Percentiles rank a stretch among this genome's conserved stretches.
These are phyloP conservation scores for Basidiobolus meristosporus DNA, from an alignment of 371 early-diverging fungal genomes.

Conservation along the genomic window DNA sequence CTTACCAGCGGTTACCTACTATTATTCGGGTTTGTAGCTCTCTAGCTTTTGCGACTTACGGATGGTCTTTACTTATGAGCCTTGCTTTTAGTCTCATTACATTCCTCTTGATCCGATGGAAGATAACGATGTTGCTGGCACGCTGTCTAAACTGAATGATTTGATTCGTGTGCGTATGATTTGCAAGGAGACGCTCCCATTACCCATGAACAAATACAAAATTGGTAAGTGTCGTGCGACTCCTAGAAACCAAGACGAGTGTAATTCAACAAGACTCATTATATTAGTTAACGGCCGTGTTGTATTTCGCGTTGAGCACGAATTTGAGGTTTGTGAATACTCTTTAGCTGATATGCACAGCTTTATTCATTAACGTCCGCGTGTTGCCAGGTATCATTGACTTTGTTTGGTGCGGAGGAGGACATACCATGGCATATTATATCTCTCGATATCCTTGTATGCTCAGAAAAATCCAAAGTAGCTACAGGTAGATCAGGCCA, in stretches of 20 bases:
- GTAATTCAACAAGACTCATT: slow-evolving; percentile 3
- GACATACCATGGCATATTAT: slow-evolving; percentile 31
- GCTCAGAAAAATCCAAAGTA: not conserved
- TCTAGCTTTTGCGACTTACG: not conserved
- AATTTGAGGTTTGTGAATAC: slow-evolving; percentile 36
- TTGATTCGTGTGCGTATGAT: slow-evolving; percentile 43
- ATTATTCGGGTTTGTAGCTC: slow-evolving; percentile 9
- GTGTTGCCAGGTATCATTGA: slow-evolving; percentile 11
- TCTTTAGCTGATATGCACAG: slow-evolving; percentile 6
- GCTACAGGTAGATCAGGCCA: not conserved
- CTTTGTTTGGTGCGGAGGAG: slow-evolving; percentile 29
- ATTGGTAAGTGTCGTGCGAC: not conserved
- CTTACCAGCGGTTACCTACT: slow-evolving; percentile 43
- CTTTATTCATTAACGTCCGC: not conserved
- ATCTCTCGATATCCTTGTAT: slow-evolving; percentile 9
- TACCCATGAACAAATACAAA: slow-evolving; percentile 17
- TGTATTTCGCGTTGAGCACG: slow-evolving; percentile 37
- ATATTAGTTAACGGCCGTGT: slow-evolving; percentile 30
- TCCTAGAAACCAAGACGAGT: not conserved
- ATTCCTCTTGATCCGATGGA: slow-evolving; percentile 31
- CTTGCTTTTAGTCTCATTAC: slow-evolving; percentile 13
- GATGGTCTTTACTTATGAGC: not conserved
- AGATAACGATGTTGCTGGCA: slow-evolving; percentile 25
- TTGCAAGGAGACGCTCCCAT: slow-evolving; percentile 35
- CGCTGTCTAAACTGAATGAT: slow-evolving; percentile 47